Base-by-base conservation (phyloP, 169 alveolate genomes). In the Plasmodium fragile region DNA sequence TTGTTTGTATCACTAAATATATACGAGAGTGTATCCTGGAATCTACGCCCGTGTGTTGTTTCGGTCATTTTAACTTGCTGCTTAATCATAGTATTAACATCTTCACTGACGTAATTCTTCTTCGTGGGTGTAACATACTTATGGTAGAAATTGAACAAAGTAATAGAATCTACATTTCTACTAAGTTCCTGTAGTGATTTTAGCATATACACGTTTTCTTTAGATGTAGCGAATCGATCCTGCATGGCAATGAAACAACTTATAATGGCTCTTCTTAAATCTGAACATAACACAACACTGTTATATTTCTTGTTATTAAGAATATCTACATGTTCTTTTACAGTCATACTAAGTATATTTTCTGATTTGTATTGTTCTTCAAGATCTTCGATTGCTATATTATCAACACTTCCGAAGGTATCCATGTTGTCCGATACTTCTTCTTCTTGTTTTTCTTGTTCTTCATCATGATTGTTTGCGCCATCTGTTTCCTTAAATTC, bases 181-280 rank as follows among this genome's bases (percentile, higher is more conserved):
- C 93, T 87, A 34, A 87, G 80, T 45, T 87, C 93, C 80, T 87
- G 89, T 77, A 87, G 80, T 55, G 93, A 87, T 36, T 87, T 77
- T 30, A 87, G 71, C n/a, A 87, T 11, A 87, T 75, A 18, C 1
- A 87, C 71, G 1, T 16, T 11, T 77, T 87, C 93, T 10, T 45
- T 30, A 70, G 39, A 4, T 55, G 65, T 87, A 55, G 55, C 77
- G 13, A 87, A 36, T 55, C 93, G 55, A 87, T 87, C 81, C 70
- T 87, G 6, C 11, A 87, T 41, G 3, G 93, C 43, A 53, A 87
- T 87, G 71, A 87, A 87, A 59, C 93, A 87, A 25, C 82, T 87
- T 36, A 89, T 77, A 22, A 87, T 87, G 5, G 93, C 53, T 87
- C 93, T 87, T 87, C 93, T 87, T 78, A 87, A 77, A 87, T 87